Percentiles rank a stretch among this genome's conserved stretches.
Conservation (phyloP, 2,329 filamentous ascomycete genomes). For the Microcyclospora tardicrescens region DNA sequence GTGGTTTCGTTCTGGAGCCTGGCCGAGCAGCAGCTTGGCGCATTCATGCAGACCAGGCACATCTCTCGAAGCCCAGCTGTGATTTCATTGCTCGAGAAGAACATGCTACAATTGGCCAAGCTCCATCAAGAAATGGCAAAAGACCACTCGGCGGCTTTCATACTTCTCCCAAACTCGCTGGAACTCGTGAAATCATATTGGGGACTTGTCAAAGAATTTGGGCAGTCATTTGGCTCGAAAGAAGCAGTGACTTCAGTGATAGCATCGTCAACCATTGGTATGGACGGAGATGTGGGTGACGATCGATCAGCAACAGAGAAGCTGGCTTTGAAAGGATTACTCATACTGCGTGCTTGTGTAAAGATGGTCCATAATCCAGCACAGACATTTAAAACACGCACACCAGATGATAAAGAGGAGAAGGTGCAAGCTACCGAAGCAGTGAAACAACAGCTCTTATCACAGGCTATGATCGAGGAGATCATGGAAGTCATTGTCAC, state of each 20-base stretch:
- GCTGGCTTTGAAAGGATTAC: conserved; percentile 67
- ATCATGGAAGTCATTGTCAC: conserved; percentile 78
- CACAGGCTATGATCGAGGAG: conserved; percentile 60
- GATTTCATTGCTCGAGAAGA: conserved; percentile 59
- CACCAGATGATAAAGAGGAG: conserved; percentile 61
- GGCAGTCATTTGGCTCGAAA: conserved; percentile 54
- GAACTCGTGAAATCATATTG: conserved; percentile 73
- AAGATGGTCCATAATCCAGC: conserved; percentile 72
- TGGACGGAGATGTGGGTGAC: conserved; percentile 31
- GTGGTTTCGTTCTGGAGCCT: conserved; percentile 71
- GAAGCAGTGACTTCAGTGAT: conserved; percentile 22
- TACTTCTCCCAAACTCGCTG: conserved; percentile 65
- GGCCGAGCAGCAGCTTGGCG: conserved; percentile 63
- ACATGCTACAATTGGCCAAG: conserved; percentile 81
- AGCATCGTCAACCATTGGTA: conserved; percentile 29
- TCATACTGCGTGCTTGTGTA: conserved; percentile 69
- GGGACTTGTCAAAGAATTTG: conserved; percentile 64
- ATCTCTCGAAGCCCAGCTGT: background rate
- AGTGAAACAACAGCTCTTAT: conserved; percentile 63
- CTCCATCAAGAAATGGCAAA: conserved; percentile 78
- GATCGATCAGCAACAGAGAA: conserved; percentile 46
- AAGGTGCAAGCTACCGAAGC: conserved; percentile 54
- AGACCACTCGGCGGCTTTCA: conserved; percentile 69
- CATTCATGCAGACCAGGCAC: conserved; percentile 42
- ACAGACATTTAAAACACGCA: conserved; percentile 73